Conservation (phyloP, 1,284 basidiomycete species). For the Leccinum pachyderme region DNA sequence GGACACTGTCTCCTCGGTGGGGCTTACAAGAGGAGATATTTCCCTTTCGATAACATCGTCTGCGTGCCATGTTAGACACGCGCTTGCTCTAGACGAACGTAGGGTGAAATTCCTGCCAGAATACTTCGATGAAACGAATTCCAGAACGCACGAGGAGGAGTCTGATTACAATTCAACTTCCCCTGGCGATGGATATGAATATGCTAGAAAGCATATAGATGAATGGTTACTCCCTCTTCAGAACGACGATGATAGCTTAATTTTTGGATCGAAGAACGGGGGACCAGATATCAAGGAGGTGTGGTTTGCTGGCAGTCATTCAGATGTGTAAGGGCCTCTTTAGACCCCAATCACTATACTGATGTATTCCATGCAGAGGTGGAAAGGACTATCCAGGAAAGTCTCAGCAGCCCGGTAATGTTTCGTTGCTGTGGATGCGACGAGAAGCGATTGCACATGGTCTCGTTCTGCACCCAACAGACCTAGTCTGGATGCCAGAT, state of each 20-base stretch:
- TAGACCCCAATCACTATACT: neutral
- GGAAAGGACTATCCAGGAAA: conserved; percentile 18
- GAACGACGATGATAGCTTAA: neutral
- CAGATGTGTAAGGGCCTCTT: conserved; percentile 30
- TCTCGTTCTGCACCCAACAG: conserved; percentile 21
- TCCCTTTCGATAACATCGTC: conserved; percentile 28
- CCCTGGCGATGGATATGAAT: neutral
- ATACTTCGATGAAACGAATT: conserved; percentile 32
- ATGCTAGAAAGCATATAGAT: neutral
- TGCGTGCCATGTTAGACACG: conserved; percentile 38
- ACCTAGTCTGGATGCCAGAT: conserved; percentile 26
- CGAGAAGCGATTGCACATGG: conserved; percentile 23
- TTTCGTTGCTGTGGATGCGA: conserved; percentile 31
- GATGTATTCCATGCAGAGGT: conserved; percentile 15
- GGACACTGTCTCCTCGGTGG: conserved; percentile 44
- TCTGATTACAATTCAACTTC: conserved; percentile 8
- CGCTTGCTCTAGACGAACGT: conserved; percentile 40
- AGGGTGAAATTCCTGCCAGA: conserved; percentile 44
- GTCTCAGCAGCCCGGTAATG: conserved; percentile 23
- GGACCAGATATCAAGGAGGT: conserved; percentile 28
- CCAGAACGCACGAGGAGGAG: conserved; percentile 3
- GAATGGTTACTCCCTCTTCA: neutral
- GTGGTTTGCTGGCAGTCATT: conserved; percentile 36
- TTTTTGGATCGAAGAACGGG: neutral
- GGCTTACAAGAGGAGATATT: conserved; percentile 23